Conservation (phyloP, 2,329 filamentous ascomycete genomes). For the Exophiala spinifera region DNA sequence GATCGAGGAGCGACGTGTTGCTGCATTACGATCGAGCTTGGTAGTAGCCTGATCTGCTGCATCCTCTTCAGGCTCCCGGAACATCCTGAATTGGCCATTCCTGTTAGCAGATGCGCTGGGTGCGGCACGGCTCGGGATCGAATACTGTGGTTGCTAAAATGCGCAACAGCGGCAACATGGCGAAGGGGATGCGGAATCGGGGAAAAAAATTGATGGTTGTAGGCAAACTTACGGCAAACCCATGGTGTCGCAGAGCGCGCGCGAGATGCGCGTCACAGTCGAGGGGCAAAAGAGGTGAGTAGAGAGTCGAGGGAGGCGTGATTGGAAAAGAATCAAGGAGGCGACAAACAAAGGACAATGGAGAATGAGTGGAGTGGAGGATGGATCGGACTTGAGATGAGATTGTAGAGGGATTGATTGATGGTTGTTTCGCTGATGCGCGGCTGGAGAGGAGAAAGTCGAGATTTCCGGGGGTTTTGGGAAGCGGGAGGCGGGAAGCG, state of each 20-base stretch:
- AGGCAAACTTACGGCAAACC: constrained; percentile 47
- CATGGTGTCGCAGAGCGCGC: constrained; percentile 36
- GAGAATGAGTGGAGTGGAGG: constrained; percentile 16
- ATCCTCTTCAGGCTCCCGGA: constrained; percentile 51
- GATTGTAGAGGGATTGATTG: constrained; percentile 21
- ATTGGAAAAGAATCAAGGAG: constrained; percentile 6
- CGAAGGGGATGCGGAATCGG: constrained; percentile 5
- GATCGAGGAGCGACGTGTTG: constrained; percentile 54
- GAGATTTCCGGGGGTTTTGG: not conserved
- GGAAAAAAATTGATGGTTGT: constrained; percentile 12
- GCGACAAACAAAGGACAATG: constrained; percentile 16
- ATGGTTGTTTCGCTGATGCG: constrained; percentile 11
- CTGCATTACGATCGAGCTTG: constrained; percentile 53
- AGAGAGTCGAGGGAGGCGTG: constrained; percentile 19
- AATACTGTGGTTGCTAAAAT: constrained; percentile 18
- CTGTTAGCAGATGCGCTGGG: constrained; percentile 9
- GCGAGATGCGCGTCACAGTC: constrained; percentile 13
- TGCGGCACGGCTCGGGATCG: constrained; percentile 9
- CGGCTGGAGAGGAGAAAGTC: constrained; percentile 1
- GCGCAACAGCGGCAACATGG: constrained; percentile 21
- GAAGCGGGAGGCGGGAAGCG: too few relatives aligned
- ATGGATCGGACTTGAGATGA: constrained; percentile 9
- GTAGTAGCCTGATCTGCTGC: constrained; percentile 41
- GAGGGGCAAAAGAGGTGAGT: constrained; percentile 23
- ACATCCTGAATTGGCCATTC: constrained; percentile 44